Evolutionary conservation across 1,284 basidiomycete species (phyloP).

Genomic region (Tilletiopsis washingtonensis): DNA sequence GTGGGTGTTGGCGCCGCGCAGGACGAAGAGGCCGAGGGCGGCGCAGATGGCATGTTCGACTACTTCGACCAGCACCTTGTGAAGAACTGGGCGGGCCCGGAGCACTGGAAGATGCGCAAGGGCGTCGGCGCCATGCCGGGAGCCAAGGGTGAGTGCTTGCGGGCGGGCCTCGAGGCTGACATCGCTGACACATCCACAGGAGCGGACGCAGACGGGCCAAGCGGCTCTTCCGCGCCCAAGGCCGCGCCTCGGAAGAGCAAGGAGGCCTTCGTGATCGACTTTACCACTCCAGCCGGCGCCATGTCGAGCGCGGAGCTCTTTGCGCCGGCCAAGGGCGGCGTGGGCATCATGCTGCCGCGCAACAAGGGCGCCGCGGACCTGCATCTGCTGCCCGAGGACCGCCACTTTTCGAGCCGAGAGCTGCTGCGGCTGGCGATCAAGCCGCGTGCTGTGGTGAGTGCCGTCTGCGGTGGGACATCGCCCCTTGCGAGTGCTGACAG

Average conservation of each 20-base stretch:
- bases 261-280: slow-evolving; percentile 81
- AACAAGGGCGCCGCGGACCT: slow-evolving; percentile 54
- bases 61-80: slow-evolving; percentile 84
- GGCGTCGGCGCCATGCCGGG: background rate
- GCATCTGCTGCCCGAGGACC: slow-evolving; percentile 85
- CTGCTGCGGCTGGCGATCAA: slow-evolving; percentile 89
- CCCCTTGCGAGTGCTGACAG: slow-evolving; percentile 51
- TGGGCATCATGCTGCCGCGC: slow-evolving; percentile 49
- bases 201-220: too few species aligned
- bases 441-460: slow-evolving; percentile 49
- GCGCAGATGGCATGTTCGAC: slow-evolving; percentile 57
- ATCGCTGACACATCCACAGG: too few species aligned
- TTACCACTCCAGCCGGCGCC: slow-evolving; percentile 57
- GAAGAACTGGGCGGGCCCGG: slow-evolving; percentile 97
- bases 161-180: too few species aligned
- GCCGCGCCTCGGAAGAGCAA: slow-evolving; percentile 49
- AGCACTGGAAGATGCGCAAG: slow-evolving; percentile 80
- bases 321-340: slow-evolving; percentile 47
- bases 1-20: slow-evolving; percentile 5
- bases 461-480: too few species aligned
- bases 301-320: slow-evolving; percentile 73
- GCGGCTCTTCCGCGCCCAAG: too few species aligned
- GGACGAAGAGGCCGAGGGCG: slow-evolving; percentile 2
- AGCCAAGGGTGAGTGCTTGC: background rate
- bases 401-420: slow-evolving; percentile 87